Conservation (phyloP, 106 monocot species). For the Dendrobium chrysotoxum region DNA sequence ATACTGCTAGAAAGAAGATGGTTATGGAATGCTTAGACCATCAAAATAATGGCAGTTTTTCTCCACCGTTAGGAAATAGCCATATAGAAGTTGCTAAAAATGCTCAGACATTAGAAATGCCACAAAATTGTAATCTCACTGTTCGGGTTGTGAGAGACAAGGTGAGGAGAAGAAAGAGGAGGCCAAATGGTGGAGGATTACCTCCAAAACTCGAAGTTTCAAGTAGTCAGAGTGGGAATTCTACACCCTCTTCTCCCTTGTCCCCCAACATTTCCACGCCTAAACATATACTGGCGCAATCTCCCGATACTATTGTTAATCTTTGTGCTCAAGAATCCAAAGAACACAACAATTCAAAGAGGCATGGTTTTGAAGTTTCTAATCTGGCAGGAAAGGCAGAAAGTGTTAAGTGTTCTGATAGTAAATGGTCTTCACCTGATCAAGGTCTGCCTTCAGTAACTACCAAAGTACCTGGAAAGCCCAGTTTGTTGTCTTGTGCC, state of each 20-base stretch:
- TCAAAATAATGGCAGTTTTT: conserved; percentile 20
- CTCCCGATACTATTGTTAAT: conserved; percentile 12
- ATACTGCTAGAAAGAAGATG: conserved; percentile 10
- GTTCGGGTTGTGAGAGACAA: conserved; percentile 50
- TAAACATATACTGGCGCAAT: conserved; percentile 27
- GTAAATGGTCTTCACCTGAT: neutral
- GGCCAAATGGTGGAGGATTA: conserved; percentile 26
- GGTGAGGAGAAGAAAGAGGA: conserved; percentile 50
- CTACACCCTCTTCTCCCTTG: conserved; percentile 86
- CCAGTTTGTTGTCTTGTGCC: conserved; percentile 25
- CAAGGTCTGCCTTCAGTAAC: conserved; percentile 4
- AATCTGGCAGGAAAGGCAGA: conserved; percentile 6
- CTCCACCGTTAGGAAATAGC: conserved; percentile 17
- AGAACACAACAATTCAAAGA: conserved; percentile 14
- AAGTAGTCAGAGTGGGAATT: conserved; percentile 91
- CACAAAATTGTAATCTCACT: conserved; percentile 37
- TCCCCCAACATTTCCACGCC: conserved; percentile 45
- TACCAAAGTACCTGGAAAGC: conserved; percentile 11
- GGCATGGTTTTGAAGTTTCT: conserved; percentile 11
- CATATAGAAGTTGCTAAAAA: conserved; percentile 6
- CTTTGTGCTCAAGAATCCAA: conserved; percentile 11
- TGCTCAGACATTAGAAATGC: conserved; percentile 16
- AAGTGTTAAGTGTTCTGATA: conserved; percentile 9
- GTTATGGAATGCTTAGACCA: conserved; percentile 11
- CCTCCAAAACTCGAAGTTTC: conserved; percentile 57